Evolutionary conservation across 1,284 basidiomycete genomes (phyloP).

Genomic region (Fomitopsis betulina): DNA sequence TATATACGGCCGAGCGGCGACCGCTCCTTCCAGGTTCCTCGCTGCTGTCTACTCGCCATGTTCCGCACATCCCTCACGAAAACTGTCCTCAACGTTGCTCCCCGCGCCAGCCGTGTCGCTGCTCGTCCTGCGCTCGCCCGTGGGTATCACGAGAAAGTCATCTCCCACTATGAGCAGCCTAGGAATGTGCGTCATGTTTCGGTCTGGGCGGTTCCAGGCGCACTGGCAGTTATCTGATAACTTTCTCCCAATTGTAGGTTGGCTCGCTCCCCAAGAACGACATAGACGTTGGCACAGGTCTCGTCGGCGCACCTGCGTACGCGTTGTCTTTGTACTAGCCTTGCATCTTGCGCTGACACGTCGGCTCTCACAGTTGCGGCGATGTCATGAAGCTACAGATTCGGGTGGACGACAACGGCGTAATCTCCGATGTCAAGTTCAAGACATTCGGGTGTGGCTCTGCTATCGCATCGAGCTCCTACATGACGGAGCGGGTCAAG

Average conservation of each 20-base stretch:
- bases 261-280: conserved; percentile 94
- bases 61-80: conserved; percentile 58
- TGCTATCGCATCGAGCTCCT: conserved; percentile 95
- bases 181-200: conserved; percentile 70
- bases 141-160: conserved; percentile 89
- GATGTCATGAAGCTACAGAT: conserved; percentile 99
- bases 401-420: conserved; percentile 89
- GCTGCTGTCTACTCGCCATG: conserved; percentile 45
- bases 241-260: conserved; percentile 54
- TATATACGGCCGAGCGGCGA: conserved; percentile 6
- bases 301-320: conserved; percentile 96
- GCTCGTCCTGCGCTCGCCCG: conserved; percentile 51
- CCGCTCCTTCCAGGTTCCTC: conserved; percentile 16
- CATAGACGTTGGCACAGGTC: conserved; percentile 90
- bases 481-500: conserved; percentile 98
- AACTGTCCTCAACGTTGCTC: conserved; percentile 40
- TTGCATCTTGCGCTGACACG: conserved; percentile 10
- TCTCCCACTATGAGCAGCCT: conserved; percentile 93
- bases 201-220: conserved; percentile 19
- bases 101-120: conserved; percentile 36
- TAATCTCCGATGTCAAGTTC: conserved; percentile 99
- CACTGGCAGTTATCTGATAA: conserved; percentile 50
- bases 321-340: conserved; percentile 31
- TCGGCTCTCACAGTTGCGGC: conserved; percentile 51
- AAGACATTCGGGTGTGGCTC: conserved; percentile 98